These are phyloP conservation scores for Coffea humblotiana DNA, from an alignment of 305 asterid species.

Conservation along the genomic window DNA sequence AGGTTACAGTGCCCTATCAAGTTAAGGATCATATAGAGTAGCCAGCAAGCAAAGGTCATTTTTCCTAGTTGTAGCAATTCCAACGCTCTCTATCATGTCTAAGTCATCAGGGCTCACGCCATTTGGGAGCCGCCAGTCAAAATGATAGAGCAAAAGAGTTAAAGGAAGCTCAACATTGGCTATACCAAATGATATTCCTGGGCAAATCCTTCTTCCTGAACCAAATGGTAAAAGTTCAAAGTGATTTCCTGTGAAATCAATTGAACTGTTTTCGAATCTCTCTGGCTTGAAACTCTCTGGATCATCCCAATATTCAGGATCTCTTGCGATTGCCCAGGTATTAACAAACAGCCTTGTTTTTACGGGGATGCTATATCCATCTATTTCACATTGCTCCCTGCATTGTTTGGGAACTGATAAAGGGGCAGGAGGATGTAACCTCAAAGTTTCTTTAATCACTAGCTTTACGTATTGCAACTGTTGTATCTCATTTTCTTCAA, in stretches of 20 bases:
- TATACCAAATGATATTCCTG: not conserved
- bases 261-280: not conserved
- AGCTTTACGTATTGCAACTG: not conserved
- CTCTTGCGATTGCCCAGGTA: not conserved
- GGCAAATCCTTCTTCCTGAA: not conserved
- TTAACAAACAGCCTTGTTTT: not conserved
- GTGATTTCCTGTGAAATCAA: not conserved
- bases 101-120: not conserved
- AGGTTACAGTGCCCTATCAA: not conserved
- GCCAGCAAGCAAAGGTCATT: not conserved
- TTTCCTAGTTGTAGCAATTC: not conserved
- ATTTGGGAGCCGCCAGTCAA: not conserved
- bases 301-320: not conserved
- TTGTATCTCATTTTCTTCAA: not conserved
- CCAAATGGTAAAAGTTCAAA: not conserved
- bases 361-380: not conserved
- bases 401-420: not conserved
- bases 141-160: slow-evolving; percentile 3
- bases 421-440: not conserved
- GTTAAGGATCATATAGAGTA: not conserved
- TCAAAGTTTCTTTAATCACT: not conserved
- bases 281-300: not conserved
- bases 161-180: slow-evolving; percentile 1
- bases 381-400: not conserved
- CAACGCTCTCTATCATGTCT: not conserved